A percentile compares a stretch with the other conserved stretches of the same genome.
Conservation (phyloP, 1,139 yeast genomes). For the Diutina neorugosa region DNA sequence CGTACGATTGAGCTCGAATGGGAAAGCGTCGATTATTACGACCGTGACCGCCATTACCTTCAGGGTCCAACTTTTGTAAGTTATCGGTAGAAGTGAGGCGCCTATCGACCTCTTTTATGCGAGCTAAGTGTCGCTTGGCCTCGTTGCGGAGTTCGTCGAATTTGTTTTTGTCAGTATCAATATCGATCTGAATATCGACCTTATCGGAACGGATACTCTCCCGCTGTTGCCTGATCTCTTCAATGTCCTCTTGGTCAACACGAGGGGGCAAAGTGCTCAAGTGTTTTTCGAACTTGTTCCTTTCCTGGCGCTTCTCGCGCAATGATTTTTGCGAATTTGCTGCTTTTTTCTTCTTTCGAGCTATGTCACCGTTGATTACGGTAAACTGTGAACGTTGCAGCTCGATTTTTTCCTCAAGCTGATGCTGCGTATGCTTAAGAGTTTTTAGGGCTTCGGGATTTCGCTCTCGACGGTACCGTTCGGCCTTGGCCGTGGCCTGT, state of each 20-base stretch:
- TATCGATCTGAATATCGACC: conserved; percentile 7
- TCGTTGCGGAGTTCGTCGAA: conserved; percentile 6
- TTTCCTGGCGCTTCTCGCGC: not conserved
- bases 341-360: not conserved
- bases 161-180: not conserved
- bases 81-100: not conserved
- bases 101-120: not conserved
- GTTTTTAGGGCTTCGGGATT: conserved; percentile 3
- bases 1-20: not conserved
- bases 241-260: conserved; percentile 7
- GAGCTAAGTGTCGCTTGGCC: conserved; percentile 7
- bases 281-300: too few species aligned
- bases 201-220: conserved; percentile 10
- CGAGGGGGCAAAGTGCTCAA: not conserved
- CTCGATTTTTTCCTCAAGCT: conserved; percentile 1
- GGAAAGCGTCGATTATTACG: not conserved
- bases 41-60: not conserved
- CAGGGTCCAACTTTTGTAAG: not conserved
- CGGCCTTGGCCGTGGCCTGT: conserved; percentile 7
- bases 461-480: conserved; percentile 7
- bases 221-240: conserved; percentile 8
- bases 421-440: not conserved
- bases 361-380: not conserved
- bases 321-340: not conserved
- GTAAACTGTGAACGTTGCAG: conserved; percentile 11